Evolutionary conservation across 805 yeast species (phyloP).

Genomic region (Pichia sporocuriosa): DNA sequence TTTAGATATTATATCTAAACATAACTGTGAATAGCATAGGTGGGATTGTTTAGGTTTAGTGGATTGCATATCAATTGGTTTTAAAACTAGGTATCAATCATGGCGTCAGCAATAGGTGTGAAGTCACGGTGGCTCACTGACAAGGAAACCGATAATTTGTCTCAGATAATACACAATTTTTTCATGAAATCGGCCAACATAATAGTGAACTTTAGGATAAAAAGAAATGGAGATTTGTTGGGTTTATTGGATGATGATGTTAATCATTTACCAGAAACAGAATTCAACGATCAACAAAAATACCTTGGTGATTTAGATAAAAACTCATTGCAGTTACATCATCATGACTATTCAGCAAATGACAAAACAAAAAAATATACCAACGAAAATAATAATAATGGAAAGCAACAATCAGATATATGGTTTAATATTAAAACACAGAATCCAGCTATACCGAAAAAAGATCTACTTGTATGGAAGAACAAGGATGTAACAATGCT

Average conservation of each 20-base stretch:
- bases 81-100: too few species aligned
- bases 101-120: conserved; percentile 4
- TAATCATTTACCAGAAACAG: too few species aligned
- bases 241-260: background rate
- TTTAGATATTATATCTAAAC: too few species aligned
- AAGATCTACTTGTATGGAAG: conserved; percentile 46
- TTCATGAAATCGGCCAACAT: conserved; percentile 57
- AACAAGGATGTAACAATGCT: conserved; percentile 35
- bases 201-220: conserved; percentile 25
- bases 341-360: too few species aligned
- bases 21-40: too few species aligned
- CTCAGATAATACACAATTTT: conserved; percentile 44
- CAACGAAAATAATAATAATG: background rate
- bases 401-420: conserved; percentile 35
- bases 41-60: too few species aligned
- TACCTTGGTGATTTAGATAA: conserved; percentile 13
- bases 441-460: background rate
- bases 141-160: conserved; percentile 28
- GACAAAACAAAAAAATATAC: too few species aligned
- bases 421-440: conserved; percentile 57
- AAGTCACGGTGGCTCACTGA: conserved; percentile 21
- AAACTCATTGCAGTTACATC: too few species aligned
- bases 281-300: too few species aligned
- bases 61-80: too few species aligned
- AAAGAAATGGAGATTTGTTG: background rate